A percentile compares a stretch with the other conserved stretches of the same genome.
Conservation (phyloP, 1,139 yeast genomes). For the Candida pseudoviswanathii region DNA sequence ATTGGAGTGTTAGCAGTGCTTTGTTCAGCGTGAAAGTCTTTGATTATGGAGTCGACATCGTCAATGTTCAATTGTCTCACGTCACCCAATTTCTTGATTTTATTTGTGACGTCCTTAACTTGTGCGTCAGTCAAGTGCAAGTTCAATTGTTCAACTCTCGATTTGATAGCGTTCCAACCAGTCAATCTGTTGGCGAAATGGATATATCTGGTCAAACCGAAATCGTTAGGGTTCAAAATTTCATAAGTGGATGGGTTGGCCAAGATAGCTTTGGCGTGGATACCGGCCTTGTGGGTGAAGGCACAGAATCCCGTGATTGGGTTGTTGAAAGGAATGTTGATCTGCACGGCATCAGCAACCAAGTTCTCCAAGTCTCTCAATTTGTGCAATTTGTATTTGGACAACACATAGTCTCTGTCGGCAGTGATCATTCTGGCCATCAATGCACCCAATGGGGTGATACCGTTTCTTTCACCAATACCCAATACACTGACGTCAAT, state of each 20-base stretch:
- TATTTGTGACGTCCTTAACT: conserved; percentile 90
- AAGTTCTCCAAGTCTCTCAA: conserved; percentile 93
- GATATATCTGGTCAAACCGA: conserved; percentile 92
- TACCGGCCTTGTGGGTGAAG: conserved; percentile 98
- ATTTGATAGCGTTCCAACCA: conserved; percentile 99
- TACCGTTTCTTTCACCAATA: conserved; percentile 98
- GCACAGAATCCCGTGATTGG: conserved; percentile 99
- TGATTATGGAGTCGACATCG: conserved; percentile 95
- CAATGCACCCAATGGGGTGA: conserved; percentile 94
- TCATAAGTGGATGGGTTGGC: conserved; percentile 99
- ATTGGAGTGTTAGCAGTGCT: conserved; percentile 19
- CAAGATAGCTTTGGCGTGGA: conserved; percentile 96
- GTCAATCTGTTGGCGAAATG: conserved; percentile 97
- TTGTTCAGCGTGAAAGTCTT: conserved; percentile 82
- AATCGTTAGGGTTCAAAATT: conserved; percentile 91
- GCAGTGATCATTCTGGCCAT: conserved; percentile 99
- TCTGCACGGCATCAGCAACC: conserved; percentile 97
- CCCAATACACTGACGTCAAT: conserved; percentile 96
- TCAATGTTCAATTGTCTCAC: conserved; percentile 93
- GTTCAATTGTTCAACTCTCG: conserved; percentile 96
- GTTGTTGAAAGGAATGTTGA: conserved; percentile 95
- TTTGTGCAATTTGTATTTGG: conserved; percentile 95
- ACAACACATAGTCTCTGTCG: conserved; percentile 92
- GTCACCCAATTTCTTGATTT: conserved; percentile 93
- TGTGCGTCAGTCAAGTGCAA: conserved; percentile 88